phyloP scores from a whole-genome alignment of 176 grass and related monocot genomes.

The Triticum urartu region DNA sequence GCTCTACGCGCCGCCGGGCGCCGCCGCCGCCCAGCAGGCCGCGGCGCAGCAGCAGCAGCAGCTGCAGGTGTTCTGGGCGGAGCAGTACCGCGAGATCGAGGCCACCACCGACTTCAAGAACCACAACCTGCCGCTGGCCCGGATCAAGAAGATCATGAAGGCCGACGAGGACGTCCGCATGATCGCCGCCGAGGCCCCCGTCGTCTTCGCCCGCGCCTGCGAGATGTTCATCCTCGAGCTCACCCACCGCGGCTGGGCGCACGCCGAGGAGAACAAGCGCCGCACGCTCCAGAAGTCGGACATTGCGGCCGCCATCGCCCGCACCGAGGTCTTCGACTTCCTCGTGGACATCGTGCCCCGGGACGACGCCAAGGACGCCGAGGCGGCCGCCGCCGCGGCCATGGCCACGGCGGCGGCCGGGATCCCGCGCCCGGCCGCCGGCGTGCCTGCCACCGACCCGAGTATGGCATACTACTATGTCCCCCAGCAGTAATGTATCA shows the following conservation, averaged over 20 bases:
- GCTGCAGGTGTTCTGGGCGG: slow-evolving; percentile 92
- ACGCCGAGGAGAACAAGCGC: slow-evolving; percentile 94
- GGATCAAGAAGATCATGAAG: slow-evolving; percentile 99
- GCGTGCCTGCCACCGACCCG: slow-evolving; percentile 45
- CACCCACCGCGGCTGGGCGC: slow-evolving; percentile 83
- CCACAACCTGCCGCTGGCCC: slow-evolving; percentile 81
- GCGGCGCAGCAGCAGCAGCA: slow-evolving; percentile 59
- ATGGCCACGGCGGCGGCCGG: slow-evolving; percentile 41
- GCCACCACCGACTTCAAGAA: slow-evolving; percentile 80
- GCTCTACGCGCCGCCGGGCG: slow-evolving; percentile 55
- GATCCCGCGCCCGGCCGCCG: slow-evolving; percentile 46
- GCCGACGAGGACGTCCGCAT: slow-evolving; percentile 93
- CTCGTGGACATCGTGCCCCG: slow-evolving; percentile 84
- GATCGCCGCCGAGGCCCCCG: slow-evolving; percentile 92
- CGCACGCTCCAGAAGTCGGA: slow-evolving; percentile 90
- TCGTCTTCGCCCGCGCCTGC: slow-evolving; percentile 84
- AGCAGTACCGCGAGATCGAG: slow-evolving; percentile 89
- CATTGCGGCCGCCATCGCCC: slow-evolving; percentile 80
- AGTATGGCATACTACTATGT: slow-evolving; percentile 62
- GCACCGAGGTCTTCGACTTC: slow-evolving; percentile 95
- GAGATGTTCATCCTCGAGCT: slow-evolving; percentile 97
- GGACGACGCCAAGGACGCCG: slow-evolving; percentile 70
- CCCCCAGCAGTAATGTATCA: slow-evolving; percentile 55
- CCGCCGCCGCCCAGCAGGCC: slow-evolving; percentile 43
- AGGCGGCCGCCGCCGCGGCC: slow-evolving; percentile 27